Evolutionary conservation across 73 alveolate genomes (phyloP), one percentile per base, ranked within the genome.

Genomic region (Paramecium pentaurelia): DNA sequence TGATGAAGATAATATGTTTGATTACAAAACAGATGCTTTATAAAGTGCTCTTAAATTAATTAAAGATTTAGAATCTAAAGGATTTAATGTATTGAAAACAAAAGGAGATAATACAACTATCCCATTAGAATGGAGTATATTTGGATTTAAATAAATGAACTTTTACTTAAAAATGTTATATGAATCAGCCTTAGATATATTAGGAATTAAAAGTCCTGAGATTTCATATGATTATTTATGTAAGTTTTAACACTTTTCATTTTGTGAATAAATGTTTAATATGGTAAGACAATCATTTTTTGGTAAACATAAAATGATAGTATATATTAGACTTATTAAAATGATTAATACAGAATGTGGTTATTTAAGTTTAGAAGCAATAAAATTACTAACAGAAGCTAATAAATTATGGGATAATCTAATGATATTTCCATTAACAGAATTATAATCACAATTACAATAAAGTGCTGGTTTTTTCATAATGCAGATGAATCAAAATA

Each of bases 291-390:
- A 89, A 89, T 84, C 94, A 9, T 71, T 89, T 40, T 89, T 71
- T 71, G 94, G 94, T 12, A 71, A 89, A 18, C 94, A 89, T 54
- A 89, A 89, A 42, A 47, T 89, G 47, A 83, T 89, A 38, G 77
- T 83, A 4, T 89, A 89, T 16, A 32, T 71, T 6, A 58, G 94
- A n/a, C 32, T 89, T 37, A 71, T 89, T 10, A 89, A 89, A 28
- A 64, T 64, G 84, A 64, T 64, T 3, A 64, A 64, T 64, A 8
- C 84, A 4, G 84, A 25, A 8, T 64, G 84, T 27, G 84, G 84
- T 14, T 64, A 11, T 5, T 64, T 64, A 28, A 64, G 84, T 64
- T 64, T 25, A 28, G 84, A 64, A 14, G 47, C 51, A 32, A 64
- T 64, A 8, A 64, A 64, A 64, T 64, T 64, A 12, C 20, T 64